Evolutionary conservation across 345 rosid species (phyloP), one percentile per base, ranked within the genome.

Genomic region (Capsella bursapastoris): DNA sequence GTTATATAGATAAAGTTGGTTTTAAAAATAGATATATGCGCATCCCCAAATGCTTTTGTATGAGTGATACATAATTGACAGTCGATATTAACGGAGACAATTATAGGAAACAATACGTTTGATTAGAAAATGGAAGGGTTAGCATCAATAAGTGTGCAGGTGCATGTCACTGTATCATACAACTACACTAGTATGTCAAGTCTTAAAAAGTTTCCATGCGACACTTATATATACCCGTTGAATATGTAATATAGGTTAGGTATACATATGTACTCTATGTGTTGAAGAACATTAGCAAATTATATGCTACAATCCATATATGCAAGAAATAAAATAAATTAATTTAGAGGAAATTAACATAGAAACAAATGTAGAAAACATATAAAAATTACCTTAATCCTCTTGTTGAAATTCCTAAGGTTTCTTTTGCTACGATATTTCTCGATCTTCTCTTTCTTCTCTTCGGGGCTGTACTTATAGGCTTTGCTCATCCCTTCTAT

Each of bases 401-500:
- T 95, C 87, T 90, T 95, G 88, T 83, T 92, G 96, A 95, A 95
- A 70, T 95, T 92, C 74, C 99, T 83, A 58, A 82, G 90, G 55
- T 79, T 85, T 81, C 92, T 90, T 82, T 95, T 95, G 87, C 71
- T 86, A 79, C 85, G 84, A 67, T 95, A 95, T 76, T 96, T 86
- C 64, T 92, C 89, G 77, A 95, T 95, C 57, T 86, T 85, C 66
- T 95, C 90, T 71, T 89, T 89, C 86, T 90, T 95, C 87, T 95
- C 97, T 70, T 87, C 90, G 0, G 99, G 99, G 71, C 89, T 84
- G 55, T 90, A 95, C 62, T 82, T 85, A 71, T 81, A 80, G 8
- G 97, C 90, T 82, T 78, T 87, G 83, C 73, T 84, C 97, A 92
- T 91, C 57, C 91, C 89, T 79, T 90, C 97, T 22, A 95, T 95